phyloP scores from a whole-genome alignment of 169 alveolate genomes.

The Condylostoma magnum region DNA sequence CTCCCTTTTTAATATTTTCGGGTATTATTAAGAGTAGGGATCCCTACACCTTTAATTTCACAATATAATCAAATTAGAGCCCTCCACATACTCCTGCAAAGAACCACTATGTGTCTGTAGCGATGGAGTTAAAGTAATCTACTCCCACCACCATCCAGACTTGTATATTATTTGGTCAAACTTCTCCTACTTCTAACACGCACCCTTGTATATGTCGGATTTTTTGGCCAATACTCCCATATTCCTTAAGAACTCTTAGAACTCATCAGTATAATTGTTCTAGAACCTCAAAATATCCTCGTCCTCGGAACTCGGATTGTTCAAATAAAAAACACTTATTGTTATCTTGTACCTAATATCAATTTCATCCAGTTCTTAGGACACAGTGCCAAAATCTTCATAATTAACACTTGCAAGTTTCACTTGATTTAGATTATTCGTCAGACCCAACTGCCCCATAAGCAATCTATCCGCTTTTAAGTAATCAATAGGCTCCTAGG shows the following conservation, averaged over 20 bases:
- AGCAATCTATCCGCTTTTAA: no score
- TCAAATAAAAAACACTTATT: not conserved
- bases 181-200: no score
- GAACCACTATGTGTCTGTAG: not conserved
- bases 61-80: not conserved
- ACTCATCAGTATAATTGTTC: not conserved
- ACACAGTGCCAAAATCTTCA: not conserved
- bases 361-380: conserved; percentile 2
- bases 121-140: not conserved
- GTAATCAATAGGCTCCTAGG: no score
- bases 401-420: not conserved
- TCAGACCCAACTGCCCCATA: not conserved
- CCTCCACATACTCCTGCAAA: not conserved
- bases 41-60: conserved; percentile 15
- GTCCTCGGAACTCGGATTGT: conserved; percentile 3
- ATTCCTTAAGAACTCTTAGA: conserved; percentile 15
- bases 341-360: not conserved
- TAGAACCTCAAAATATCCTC: not conserved
- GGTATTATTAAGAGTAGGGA: not conserved
- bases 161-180: not conserved
- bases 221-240: not conserved
- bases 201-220: not conserved
- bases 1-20: not conserved
- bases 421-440: not conserved
- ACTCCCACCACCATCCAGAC: not conserved